Percentiles rank a stretch among this genome's conserved stretches.
phyloP scores from a whole-genome alignment of 805 yeast species.

The Debaryomyces maramus region DNA sequence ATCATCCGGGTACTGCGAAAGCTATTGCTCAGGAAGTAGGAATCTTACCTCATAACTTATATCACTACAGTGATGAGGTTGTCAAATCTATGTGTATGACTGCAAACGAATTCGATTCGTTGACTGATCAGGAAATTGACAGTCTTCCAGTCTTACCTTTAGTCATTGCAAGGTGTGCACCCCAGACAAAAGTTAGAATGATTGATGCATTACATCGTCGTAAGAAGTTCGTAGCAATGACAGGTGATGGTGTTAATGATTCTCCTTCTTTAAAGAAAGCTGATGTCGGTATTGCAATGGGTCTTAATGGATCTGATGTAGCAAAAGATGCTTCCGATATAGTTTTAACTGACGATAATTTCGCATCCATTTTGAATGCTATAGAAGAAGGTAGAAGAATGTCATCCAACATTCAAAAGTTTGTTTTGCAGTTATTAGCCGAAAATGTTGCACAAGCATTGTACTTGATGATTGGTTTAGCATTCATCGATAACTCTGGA shows the following conservation, averaged over 20 bases:
- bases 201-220: constrained; percentile 42
- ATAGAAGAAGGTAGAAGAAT: constrained; percentile 80
- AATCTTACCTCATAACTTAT: constrained; percentile 55
- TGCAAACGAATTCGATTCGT: constrained; percentile 35
- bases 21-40: constrained; percentile 85
- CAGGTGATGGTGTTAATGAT: constrained; percentile 75
- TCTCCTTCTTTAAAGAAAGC: constrained; percentile 75
- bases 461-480: constrained; percentile 50
- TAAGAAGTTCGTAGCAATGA: constrained; percentile 39
- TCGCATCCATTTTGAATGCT: constrained; percentile 75
- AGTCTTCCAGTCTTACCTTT: constrained; percentile 38
- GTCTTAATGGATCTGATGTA: constrained; percentile 73
- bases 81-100: constrained; percentile 39
- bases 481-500: constrained; percentile 32
- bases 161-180: constrained; percentile 43
- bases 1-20: constrained; percentile 73
- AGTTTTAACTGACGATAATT: constrained; percentile 68
- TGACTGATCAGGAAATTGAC: constrained; percentile 34
- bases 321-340: constrained; percentile 84
- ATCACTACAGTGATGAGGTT: constrained; percentile 34
- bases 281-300: constrained; percentile 85
- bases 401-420: constrained; percentile 76
- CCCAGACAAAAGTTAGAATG: constrained; percentile 43
- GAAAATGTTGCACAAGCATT: constrained; percentile 73
- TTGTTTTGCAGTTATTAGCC: constrained; percentile 70